phyloP scores from a whole-genome alignment of 2,329 filamentous ascomycete genomes.

The Aspergillus nomiae region DNA sequence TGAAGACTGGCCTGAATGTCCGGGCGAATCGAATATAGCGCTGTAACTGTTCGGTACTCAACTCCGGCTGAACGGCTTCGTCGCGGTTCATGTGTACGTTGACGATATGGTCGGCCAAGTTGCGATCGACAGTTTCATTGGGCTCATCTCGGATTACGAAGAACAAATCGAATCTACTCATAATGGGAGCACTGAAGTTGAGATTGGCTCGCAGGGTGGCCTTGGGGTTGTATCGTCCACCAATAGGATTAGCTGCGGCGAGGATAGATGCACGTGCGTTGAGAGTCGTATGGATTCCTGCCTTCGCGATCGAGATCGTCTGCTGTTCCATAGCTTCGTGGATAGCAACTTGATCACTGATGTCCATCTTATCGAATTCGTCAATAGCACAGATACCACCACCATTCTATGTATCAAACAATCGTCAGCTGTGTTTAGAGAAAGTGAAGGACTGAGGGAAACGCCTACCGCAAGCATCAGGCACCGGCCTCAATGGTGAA shows the following conservation, averaged over 20 bases:
- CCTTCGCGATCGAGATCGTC: constrained; percentile 98
- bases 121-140: constrained; percentile 86
- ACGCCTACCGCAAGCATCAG: constrained; percentile 78
- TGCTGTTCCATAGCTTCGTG: constrained; percentile 99
- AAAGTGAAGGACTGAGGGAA: neutral
- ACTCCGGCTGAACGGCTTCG: constrained; percentile 86
- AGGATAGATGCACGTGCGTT: constrained; percentile 95
- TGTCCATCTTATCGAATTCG: constrained; percentile 99
- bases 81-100: constrained; percentile 90
- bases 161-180: constrained; percentile 98
- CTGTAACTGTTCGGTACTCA: constrained; percentile 94
- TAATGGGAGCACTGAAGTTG: constrained; percentile 98
- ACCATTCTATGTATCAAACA: constrained; percentile 51
- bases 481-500: constrained; percentile 98
- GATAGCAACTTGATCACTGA: constrained; percentile 94
- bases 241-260: constrained; percentile 93
- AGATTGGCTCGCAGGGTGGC: constrained; percentile 90
- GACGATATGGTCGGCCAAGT: constrained; percentile 93
- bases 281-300: constrained; percentile 94
- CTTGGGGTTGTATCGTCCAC: constrained; percentile 93
- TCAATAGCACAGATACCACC: constrained; percentile 98
- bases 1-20: constrained; percentile 93
- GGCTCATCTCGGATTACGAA: constrained; percentile 97
- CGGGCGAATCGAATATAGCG: constrained; percentile 95
- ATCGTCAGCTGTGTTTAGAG: neutral